phyloP scores from a whole-genome alignment of 2,329 filamentous ascomycete species.

The Oidium heveae region DNA sequence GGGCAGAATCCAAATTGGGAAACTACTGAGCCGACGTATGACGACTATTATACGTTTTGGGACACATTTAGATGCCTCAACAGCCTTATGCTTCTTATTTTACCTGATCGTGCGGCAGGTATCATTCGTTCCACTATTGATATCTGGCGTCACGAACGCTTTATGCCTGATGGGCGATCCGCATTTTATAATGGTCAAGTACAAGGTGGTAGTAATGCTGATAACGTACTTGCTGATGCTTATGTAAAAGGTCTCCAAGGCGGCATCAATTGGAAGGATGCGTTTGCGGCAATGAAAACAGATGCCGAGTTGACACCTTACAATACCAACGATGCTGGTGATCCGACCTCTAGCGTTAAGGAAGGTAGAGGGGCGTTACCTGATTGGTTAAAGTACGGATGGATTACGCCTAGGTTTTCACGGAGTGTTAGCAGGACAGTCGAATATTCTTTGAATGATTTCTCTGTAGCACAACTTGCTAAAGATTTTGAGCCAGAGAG shows the following conservation, averaged over 20 bases:
- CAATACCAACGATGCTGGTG: conserved; percentile 28
- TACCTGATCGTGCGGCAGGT: conserved; percentile 34
- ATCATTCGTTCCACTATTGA: conserved; percentile 43
- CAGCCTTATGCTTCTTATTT: conserved; percentile 35
- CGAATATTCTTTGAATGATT: conserved; percentile 47
- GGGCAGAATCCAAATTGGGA: conserved; percentile 43
- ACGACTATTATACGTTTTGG: conserved; percentile 48
- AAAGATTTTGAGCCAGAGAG: conserved; percentile 30
- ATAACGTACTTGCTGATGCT: conserved; percentile 48
- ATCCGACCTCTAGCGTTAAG: conserved; percentile 32
- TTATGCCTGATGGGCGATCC: conserved; percentile 38
- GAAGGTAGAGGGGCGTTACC: conserved; percentile 43
- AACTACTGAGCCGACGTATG: conserved; percentile 39
- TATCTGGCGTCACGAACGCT: conserved; percentile 38
- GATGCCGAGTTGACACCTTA: conserved; percentile 36
- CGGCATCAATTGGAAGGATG: conserved; percentile 35
- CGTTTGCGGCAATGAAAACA: conserved; percentile 34
- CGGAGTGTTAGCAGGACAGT: conserved; percentile 39
- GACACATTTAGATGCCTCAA: conserved; percentile 34
- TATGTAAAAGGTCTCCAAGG: conserved; percentile 40
- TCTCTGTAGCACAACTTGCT: conserved; percentile 39
- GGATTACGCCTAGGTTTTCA: conserved; percentile 35
- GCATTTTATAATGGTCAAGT: conserved; percentile 43
- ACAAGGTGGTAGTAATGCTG: conserved; percentile 44
- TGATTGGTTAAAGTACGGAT: conserved; percentile 39